These are phyloP conservation scores for Aquilaria yunnanensis DNA, from an alignment of 345 rosid species.

Conservation along the genomic window DNA sequence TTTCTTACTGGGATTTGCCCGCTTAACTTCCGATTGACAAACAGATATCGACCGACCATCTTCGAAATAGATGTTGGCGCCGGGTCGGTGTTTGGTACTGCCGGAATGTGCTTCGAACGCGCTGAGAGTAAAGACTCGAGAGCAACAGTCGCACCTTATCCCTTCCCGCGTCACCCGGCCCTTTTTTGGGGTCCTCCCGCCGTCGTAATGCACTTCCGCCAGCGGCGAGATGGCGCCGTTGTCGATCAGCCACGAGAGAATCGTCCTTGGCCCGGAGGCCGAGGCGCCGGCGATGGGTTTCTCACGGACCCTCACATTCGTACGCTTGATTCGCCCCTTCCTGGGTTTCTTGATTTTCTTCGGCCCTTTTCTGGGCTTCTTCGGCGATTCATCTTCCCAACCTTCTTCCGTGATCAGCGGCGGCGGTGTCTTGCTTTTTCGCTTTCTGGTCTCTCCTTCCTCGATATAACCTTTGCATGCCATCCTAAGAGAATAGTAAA, in stretches of 20 bases:
- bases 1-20: conserved; percentile 8
- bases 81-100: conserved; percentile 11
- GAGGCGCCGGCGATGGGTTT: conserved; percentile 1
- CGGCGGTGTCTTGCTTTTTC: neutral
- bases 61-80: conserved; percentile 26
- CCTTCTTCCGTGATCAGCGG: neutral
- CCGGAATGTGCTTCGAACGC: conserved; percentile 21
- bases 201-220: conserved; percentile 28
- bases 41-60: conserved; percentile 39
- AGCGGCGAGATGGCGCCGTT: conserved; percentile 19
- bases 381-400: neutral
- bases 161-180: conserved; percentile 37
- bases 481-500: conserved; percentile 8
- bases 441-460: neutral
- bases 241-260: conserved; percentile 40
- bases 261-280: conserved; percentile 10
- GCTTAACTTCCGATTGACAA: conserved; percentile 30
- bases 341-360: neutral
- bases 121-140: conserved; percentile 16
- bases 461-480: conserved; percentile 15
- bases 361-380: neutral
- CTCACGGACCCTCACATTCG: conserved; percentile 12
- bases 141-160: conserved; percentile 23
- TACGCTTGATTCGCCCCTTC: neutral
- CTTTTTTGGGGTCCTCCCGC: conserved; percentile 11